phyloP scores from a whole-genome alignment of 2,329 filamentous ascomycete species.

The Aspergillus japonicus region DNA sequence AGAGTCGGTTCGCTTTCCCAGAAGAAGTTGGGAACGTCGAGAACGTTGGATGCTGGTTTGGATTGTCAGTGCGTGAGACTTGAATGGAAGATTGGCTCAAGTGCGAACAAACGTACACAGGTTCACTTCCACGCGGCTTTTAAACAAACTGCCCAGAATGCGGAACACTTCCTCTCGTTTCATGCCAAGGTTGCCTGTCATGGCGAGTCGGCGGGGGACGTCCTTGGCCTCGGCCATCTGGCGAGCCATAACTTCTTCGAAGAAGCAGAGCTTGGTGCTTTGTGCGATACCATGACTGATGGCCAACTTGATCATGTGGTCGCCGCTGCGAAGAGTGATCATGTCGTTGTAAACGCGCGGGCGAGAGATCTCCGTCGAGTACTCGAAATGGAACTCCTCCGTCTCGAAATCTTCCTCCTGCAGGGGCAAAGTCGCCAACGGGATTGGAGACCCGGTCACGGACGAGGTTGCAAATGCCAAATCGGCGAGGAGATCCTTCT shows the following conservation, averaged over 20 bases:
- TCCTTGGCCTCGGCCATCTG: constrained; percentile 93
- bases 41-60: constrained; percentile 78
- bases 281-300: constrained; percentile 98
- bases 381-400: constrained; percentile 98
- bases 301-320: constrained; percentile 98
- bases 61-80: constrained; percentile 16
- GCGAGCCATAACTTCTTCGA: constrained; percentile 91
- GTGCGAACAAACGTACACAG: constrained; percentile 66
- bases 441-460: constrained; percentile 44
- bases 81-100: background rate
- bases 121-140: constrained; percentile 93
- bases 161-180: constrained; percentile 86
- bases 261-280: constrained; percentile 93
- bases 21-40: constrained; percentile 96
- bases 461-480: constrained; percentile 71
- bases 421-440: constrained; percentile 74
- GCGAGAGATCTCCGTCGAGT: constrained; percentile 79
- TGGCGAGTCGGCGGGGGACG: constrained; percentile 81
- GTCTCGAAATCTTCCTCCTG: constrained; percentile 92
- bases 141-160: constrained; percentile 86
- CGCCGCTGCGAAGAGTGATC: constrained; percentile 90
- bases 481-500: constrained; percentile 94
- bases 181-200: constrained; percentile 90
- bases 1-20: constrained; percentile 97
- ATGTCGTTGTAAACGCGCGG: constrained; percentile 98